Percentiles rank a stretch among this genome's conserved stretches.
These are phyloP conservation scores for Boletus vinaceobasis DNA, from an alignment of 768 basidiomycete genomes.

Conservation along the genomic window DNA sequence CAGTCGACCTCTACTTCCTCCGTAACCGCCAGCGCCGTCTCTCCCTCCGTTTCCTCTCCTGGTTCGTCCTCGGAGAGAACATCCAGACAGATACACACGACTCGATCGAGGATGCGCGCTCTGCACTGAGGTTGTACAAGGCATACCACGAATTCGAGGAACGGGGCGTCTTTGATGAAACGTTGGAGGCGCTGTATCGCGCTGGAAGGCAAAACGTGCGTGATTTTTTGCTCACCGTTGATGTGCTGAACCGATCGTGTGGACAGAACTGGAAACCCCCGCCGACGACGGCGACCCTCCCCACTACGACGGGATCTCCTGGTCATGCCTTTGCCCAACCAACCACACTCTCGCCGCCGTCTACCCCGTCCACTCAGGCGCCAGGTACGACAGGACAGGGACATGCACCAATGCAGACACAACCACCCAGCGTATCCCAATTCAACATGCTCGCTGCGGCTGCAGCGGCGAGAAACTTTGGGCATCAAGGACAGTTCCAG, in stretches of 20 bases:
- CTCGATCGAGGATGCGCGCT: conserved; percentile 95
- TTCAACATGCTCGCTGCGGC: conserved; percentile 27
- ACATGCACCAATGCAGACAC: not conserved
- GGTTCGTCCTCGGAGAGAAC: conserved; percentile 87
- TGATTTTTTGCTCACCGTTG: conserved; percentile 2
- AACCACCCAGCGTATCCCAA: conserved; percentile 19
- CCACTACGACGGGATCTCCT: not conserved
- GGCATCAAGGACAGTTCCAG: conserved; percentile 22
- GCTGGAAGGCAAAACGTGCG: conserved; percentile 73
- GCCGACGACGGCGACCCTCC: conserved; percentile 8
- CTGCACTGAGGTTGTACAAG: conserved; percentile 82
- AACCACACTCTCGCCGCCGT: not conserved
- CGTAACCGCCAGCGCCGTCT: conserved; percentile 79
- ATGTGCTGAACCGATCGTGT: not conserved
- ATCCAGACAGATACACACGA: conserved; percentile 96
- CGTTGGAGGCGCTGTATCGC: conserved; percentile 80
- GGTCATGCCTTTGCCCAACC: not conserved
- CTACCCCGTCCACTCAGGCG: conserved; percentile 2
- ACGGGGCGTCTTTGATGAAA: conserved; percentile 75
- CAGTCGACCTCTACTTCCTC: conserved; percentile 93
- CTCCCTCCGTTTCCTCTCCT: conserved; percentile 88
- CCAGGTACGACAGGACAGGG: not conserved
- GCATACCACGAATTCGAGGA: conserved; percentile 75
- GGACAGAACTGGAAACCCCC: conserved; percentile 60
- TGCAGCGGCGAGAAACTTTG: conserved; percentile 23